Evolutionary conservation across 148 eudicot genomes (phyloP).

Genomic region (Cornus kousa): DNA sequence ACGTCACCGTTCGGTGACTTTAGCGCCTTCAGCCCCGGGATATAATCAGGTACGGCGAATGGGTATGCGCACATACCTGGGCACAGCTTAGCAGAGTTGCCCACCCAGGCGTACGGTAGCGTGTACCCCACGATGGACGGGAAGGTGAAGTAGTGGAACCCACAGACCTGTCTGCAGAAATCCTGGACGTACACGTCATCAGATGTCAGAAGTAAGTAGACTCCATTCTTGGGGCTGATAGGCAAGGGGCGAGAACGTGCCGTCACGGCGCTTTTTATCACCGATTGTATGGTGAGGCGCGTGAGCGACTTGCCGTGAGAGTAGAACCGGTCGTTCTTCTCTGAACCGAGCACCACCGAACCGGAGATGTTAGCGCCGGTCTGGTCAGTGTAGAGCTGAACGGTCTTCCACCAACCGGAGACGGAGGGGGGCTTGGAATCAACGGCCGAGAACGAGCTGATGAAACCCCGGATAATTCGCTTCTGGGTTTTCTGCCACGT

Average conservation of each 20-base stretch:
- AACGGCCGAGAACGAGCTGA: slow-evolving; percentile 62
- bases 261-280: slow-evolving; percentile 65
- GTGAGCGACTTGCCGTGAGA: slow-evolving; percentile 76
- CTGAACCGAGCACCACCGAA: slow-evolving; percentile 45
- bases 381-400: slow-evolving; percentile 80
- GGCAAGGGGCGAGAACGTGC: slow-evolving; percentile 69
- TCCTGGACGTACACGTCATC: slow-evolving; percentile 81
- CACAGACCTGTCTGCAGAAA: slow-evolving; percentile 76
- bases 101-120: slow-evolving; percentile 96
- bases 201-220: slow-evolving; percentile 68
- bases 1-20: slow-evolving; percentile 68
- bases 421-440: slow-evolving; percentile 56
- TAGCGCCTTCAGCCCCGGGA: slow-evolving; percentile 64
- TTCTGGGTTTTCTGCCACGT: slow-evolving; percentile 62
- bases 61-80: slow-evolving; percentile 90
- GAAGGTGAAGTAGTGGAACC: slow-evolving; percentile 90
- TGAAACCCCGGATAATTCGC: slow-evolving; percentile 71
- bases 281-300: slow-evolving; percentile 69
- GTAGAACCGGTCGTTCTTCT: slow-evolving; percentile 79
- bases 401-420: slow-evolving; percentile 85
- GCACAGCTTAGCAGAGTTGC: slow-evolving; percentile 69
- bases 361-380: slow-evolving; percentile 75
- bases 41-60: slow-evolving; percentile 62
- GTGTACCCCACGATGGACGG: slow-evolving; percentile 87
- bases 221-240: slow-evolving; percentile 60